phyloP scores from a whole-genome alignment of 768 basidiomycete species.

The Pholiota molesta region DNA sequence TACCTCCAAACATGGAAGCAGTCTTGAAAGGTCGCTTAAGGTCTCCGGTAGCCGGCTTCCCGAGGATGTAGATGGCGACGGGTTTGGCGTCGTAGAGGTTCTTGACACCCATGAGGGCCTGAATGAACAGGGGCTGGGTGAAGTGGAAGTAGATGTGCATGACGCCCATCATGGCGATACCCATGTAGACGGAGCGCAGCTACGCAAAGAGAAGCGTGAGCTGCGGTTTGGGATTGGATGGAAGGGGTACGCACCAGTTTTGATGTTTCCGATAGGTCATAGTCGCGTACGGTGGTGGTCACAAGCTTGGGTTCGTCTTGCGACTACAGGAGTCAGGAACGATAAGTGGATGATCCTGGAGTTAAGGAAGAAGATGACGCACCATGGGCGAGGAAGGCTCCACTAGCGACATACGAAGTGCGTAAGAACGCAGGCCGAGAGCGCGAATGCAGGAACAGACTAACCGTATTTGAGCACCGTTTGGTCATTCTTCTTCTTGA shows the following conservation, averaged over 20 bases:
- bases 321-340: conserved; percentile 24
- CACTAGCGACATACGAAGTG: conserved; percentile 44
- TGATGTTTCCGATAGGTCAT: conserved; percentile 87
- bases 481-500: conserved; percentile 94
- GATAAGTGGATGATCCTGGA: not conserved
- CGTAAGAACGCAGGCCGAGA: conserved; percentile 3
- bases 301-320: conserved; percentile 72
- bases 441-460: conserved; percentile 27
- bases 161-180: conserved; percentile 87
- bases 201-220: conserved; percentile 24
- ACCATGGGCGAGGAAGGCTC: conserved; percentile 81
- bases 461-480: conserved; percentile 94
- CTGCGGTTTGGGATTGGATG: not conserved
- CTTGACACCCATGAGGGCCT: conserved; percentile 95
- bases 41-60: conserved; percentile 80
- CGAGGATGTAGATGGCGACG: conserved; percentile 80
- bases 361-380: conserved; percentile 31
- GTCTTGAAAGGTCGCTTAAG: conserved; percentile 89
- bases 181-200: conserved; percentile 71
- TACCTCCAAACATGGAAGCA: conserved; percentile 72
- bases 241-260: conserved; percentile 56
- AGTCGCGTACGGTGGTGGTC: conserved; percentile 92
- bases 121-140: conserved; percentile 96
- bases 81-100: conserved; percentile 84
- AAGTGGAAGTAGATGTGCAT: conserved; percentile 95